These are phyloP conservation scores for Aspergillus tubingensis DNA, from an alignment of 2,329 filamentous ascomycete species.

Conservation along the genomic window DNA sequence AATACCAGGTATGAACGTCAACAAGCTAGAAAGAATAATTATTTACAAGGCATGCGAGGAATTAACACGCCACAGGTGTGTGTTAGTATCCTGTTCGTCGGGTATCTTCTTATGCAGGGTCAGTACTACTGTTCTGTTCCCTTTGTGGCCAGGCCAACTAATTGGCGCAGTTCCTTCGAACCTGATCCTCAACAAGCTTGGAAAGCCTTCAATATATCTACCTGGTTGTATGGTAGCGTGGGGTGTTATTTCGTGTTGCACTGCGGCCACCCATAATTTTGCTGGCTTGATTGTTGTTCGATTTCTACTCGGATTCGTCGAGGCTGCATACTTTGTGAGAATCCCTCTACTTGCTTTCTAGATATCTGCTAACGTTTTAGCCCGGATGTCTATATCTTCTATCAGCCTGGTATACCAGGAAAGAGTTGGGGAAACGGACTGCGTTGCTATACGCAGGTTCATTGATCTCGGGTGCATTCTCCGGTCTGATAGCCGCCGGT, in stretches of 20 bases:
- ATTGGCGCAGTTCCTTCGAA: constrained; percentile 45
- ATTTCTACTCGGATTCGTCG: constrained; percentile 42
- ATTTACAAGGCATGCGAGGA: too few species aligned
- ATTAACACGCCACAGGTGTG: constrained; percentile 42
- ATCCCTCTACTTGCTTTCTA: neutral
- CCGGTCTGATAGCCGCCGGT: constrained; percentile 49
- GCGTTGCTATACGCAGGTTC: constrained; percentile 51
- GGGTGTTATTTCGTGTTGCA: constrained; percentile 62
- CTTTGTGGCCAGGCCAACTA: neutral
- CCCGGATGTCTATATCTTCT: constrained; percentile 44
- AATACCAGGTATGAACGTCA: neutral
- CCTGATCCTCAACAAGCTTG: constrained; percentile 49
- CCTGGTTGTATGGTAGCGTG: constrained; percentile 55
- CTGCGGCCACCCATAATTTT: constrained; percentile 47
- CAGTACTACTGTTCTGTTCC: neutral
- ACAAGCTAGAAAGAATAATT: neutral
- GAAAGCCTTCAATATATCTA: constrained; percentile 48
- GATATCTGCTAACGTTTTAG: neutral
- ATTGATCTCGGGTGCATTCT: constrained; percentile 50
- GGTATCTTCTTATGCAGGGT: constrained; percentile 48
- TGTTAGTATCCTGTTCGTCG: constrained; percentile 49
- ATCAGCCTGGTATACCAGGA: constrained; percentile 52
- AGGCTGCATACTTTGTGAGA: constrained; percentile 38
- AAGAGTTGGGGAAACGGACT: constrained; percentile 48
- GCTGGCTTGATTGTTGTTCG: constrained; percentile 40